Conservation (phyloP, 2,329 filamentous ascomycete genomes). For the Dryadomyces sulphureus region DNA sequence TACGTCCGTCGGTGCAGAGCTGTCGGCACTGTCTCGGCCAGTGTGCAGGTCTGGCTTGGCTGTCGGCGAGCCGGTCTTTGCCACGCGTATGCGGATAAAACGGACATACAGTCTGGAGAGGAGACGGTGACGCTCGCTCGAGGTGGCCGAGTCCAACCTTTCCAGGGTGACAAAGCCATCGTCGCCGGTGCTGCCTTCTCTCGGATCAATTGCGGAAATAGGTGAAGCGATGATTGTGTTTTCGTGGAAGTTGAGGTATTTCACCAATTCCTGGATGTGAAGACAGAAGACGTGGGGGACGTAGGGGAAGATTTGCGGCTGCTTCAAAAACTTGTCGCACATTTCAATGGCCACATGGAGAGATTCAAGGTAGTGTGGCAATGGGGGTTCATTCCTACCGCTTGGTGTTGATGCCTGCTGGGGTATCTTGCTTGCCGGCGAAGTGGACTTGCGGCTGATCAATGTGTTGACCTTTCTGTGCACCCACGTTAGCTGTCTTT, state of each 20-base stretch:
- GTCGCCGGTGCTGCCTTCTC: too few relatives aligned
- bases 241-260: slow-evolving; percentile 24
- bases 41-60: background rate
- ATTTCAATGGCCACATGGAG: slow-evolving; percentile 26
- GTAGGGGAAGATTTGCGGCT: slow-evolving; percentile 16
- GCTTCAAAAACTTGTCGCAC: slow-evolving; percentile 24
- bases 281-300: slow-evolving; percentile 31
- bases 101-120: slow-evolving; percentile 40
- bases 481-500: background rate
- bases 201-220: too few relatives aligned
- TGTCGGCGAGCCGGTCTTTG: background rate
- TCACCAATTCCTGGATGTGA: slow-evolving; percentile 33
- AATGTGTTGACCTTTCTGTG: background rate
- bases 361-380: background rate
- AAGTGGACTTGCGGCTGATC: background rate
- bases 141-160: slow-evolving; percentile 29
- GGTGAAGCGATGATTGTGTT: too few relatives aligned
- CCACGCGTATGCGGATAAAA: slow-evolving; percentile 17
- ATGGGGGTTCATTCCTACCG: background rate
- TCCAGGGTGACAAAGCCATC: slow-evolving; percentile 18
- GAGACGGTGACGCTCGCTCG: slow-evolving; percentile 31
- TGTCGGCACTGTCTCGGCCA: background rate
- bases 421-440: background rate
- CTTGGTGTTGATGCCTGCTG: too few relatives aligned
- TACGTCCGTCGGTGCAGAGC: too few relatives aligned